These are phyloP conservation scores for Candida sp. DNA, from an alignment of 1,139 yeast genomes.

Conservation along the genomic window DNA sequence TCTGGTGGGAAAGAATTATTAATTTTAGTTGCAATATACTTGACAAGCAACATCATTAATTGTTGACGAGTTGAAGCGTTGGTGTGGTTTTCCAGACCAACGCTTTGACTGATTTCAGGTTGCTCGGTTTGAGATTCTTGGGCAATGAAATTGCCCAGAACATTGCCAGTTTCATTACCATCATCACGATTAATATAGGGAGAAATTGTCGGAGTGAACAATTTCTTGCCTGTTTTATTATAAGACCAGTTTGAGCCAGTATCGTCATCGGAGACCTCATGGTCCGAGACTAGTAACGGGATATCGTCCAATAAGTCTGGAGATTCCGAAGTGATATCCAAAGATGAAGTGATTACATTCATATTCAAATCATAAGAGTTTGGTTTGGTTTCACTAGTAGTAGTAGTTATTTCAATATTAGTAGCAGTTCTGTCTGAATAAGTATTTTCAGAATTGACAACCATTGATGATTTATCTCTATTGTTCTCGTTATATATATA, in stretches of 20 bases:
- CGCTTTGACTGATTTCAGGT: background rate
- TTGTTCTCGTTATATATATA: too few relatives aligned
- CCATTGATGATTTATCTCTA: background rate
- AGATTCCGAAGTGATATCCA: slow-evolving; percentile 2
- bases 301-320: slow-evolving; percentile 15
- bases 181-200: background rate
- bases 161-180: background rate
- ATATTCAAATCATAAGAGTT: background rate
- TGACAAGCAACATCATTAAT: slow-evolving; percentile 43
- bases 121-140: background rate
- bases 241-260: slow-evolving; percentile 10
- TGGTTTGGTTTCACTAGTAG: background rate
- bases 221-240: background rate
- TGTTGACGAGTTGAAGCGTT: slow-evolving; percentile 12
- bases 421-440: background rate
- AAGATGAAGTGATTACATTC: slow-evolving; percentile 1
- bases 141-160: background rate
- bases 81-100: background rate
- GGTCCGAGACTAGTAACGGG: slow-evolving; percentile 28
- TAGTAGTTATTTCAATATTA: background rate
- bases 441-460: background rate
- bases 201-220: background rate
- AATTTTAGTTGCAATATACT: slow-evolving; percentile 44
- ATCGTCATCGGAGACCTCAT: slow-evolving; percentile 25
- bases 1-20: slow-evolving; percentile 46